These are phyloP conservation scores for Coemansia sp. DNA, from an alignment of 192 early-diverging fungal species.

Conservation along the genomic window DNA sequence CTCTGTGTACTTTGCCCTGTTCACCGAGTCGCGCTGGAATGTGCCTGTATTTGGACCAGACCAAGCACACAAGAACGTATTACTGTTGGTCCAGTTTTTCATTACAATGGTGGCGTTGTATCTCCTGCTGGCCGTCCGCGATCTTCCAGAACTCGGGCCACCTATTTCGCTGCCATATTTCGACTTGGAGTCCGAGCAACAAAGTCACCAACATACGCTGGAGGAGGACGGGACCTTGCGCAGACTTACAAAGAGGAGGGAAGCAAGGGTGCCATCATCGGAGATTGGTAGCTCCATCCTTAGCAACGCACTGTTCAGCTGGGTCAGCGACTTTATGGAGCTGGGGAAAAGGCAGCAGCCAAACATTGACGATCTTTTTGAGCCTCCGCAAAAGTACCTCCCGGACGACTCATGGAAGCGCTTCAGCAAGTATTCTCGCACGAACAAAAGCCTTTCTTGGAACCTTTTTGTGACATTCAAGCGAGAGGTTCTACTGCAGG, in stretches of 20 bases:
- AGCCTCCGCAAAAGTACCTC: slow-evolving; percentile 11
- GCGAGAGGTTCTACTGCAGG: slow-evolving; percentile 42
- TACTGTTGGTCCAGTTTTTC: neutral
- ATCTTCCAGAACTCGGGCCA: slow-evolving; percentile 5
- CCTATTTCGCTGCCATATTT: neutral
- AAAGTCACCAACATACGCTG: too few species aligned
- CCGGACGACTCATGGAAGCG: slow-evolving; percentile 10
- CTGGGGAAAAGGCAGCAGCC: slow-evolving; percentile 15
- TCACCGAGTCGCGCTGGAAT: slow-evolving; percentile 18
- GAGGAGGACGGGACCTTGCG: neutral
- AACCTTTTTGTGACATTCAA: slow-evolving; percentile 41
- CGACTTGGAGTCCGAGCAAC: neutral
- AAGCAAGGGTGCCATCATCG: slow-evolving; percentile 9
- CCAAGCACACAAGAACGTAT: neutral
- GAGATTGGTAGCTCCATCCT: slow-evolving; percentile 31
- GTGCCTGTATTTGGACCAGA: slow-evolving; percentile 8
- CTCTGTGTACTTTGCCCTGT: slow-evolving; percentile 24
- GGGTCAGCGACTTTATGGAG: slow-evolving; percentile 24
- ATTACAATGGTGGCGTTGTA: neutral
- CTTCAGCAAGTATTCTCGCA: slow-evolving; percentile 7
- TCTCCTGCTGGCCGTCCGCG: slow-evolving; percentile 22
- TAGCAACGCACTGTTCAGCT: slow-evolving; percentile 29
- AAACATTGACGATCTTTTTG: slow-evolving; percentile 22
- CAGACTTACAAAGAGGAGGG: slow-evolving; percentile 2
- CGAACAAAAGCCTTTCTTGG: slow-evolving; percentile 14